Conservation (phyloP, 2,329 filamentous ascomycete genomes). For the Pseudogymnoascus sp. region DNA sequence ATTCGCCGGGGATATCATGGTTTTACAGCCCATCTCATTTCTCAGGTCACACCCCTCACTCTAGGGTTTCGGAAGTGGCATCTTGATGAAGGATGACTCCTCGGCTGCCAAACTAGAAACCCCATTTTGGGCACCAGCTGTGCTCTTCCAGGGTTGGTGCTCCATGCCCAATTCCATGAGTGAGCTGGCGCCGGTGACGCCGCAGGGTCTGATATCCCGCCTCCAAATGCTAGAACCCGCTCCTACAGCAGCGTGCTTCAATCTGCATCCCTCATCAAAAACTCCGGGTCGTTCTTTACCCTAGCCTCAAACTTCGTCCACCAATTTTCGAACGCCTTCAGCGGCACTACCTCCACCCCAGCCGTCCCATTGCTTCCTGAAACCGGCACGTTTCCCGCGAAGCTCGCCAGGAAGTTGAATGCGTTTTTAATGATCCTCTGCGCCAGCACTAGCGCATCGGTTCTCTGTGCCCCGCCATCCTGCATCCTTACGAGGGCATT, state of each 20-base stretch:
- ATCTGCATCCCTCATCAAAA: constrained; percentile 68
- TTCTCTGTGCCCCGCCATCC: constrained; percentile 32
- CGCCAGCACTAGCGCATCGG: constrained; percentile 72
- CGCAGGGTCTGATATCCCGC: neutral
- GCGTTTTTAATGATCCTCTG: constrained; percentile 94
- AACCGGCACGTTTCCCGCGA: constrained; percentile 61
- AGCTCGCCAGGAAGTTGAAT: constrained; percentile 91
- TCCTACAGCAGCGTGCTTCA: constrained; percentile 15
- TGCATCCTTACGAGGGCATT: constrained; percentile 18
- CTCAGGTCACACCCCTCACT: neutral
- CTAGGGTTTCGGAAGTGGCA: neutral
- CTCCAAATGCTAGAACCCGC: neutral
- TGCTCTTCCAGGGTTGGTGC: neutral
- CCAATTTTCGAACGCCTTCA: constrained; percentile 95
- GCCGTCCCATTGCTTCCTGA: constrained; percentile 54
- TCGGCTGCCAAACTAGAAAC: neutral
- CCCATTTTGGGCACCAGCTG: neutral
- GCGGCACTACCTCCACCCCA: constrained; percentile 80
- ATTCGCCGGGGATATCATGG: neutral
- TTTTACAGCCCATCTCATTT: neutral
- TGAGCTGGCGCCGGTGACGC: neutral
- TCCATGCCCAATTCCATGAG: neutral
- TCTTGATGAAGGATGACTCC: neutral
- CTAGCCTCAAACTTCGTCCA: constrained; percentile 93
- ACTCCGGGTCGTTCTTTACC: constrained; percentile 78